Base-by-base conservation (phyloP, 306 rosid species). In the Medicago ruthenica region DNA sequence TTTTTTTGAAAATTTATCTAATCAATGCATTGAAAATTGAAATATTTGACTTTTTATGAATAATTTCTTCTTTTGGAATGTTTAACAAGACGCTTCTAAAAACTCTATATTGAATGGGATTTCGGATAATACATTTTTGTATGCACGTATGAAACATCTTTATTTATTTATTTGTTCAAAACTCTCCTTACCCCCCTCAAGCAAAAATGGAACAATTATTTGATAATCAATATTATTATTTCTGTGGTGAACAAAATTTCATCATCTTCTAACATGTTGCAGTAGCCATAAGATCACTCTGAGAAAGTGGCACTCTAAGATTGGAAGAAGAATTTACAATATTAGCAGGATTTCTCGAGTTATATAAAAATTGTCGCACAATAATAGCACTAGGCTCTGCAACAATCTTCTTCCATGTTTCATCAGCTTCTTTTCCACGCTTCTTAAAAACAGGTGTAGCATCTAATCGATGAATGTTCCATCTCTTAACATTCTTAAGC, bases 371-470 rank as follows among this genome's bases (percentile, higher is more conserved):
- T 1, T 77, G 76, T 1, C 75, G 57, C 10, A 95, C 88, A 7
- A 85, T 81, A 76, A 31, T 15, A 0, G 85, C 76, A 82, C 92
- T 81, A 4, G 96, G 93, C 20, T 67, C 83, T 0, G 86, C 79
- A 16, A 95, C 97, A 3, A 74, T n/a, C 59, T 85, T 83, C 67
- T 82, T 77, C 99, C 99, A 95, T 1, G 86, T 84, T 69, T 87
- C 83, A 27, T 92, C 76, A 1, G 93, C 87, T 48, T 88, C 92
- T 50, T 80, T 62, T 0, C 90, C 93, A 0, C 65, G 69, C 62
- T 68, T 85, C 51, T 48, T 73, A n/a, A 88, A 90, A 51, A 86
- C 99, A 27, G 89, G 85, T 1, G 97, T 92, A 4, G 97, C 99
- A 47, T 92, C 96, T 1, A 95, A 4, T 0, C 75, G 73, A 13